Percentiles rank a stretch among this genome's conserved stretches.
Evolutionary conservation across 2,329 filamentous ascomycete species (phyloP).

Genomic region (Coleophoma cylindrospora): DNA sequence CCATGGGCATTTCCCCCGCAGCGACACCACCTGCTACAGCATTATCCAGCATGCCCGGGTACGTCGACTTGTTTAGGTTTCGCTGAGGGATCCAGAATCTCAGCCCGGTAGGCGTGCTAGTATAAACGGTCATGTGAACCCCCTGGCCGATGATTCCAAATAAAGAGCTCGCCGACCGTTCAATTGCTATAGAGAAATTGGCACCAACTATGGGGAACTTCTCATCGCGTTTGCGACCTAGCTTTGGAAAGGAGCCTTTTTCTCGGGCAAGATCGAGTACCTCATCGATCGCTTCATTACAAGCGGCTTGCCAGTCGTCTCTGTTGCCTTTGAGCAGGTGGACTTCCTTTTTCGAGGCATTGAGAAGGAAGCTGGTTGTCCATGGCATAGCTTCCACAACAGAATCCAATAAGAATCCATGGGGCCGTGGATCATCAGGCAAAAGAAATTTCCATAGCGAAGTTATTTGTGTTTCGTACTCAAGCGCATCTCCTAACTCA

Average conservation of each 20-base stretch:
- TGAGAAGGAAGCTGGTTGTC: conserved; percentile 3
- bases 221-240: conserved; percentile 4
- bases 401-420: conserved; percentile 2
- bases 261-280: not conserved
- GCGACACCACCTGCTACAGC: conserved; percentile 79
- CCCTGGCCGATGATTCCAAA: conserved; percentile 74
- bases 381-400: conserved; percentile 6
- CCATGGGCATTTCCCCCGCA: conserved; percentile 72
- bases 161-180: conserved; percentile 65
- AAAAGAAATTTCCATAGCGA: conserved; percentile 14
- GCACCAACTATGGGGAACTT: conserved; percentile 5
- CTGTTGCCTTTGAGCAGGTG: not conserved
- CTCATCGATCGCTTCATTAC: not conserved
- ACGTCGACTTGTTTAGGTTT: conserved; percentile 73
- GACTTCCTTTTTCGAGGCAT: not conserved
- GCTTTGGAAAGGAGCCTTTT: not conserved
- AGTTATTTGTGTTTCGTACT: conserved; percentile 9
- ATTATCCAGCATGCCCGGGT: conserved; percentile 83
- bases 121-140: conserved; percentile 73
- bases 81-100: conserved; percentile 79
- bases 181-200: conserved; percentile 50
- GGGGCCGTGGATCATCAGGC: not conserved
- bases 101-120: conserved; percentile 48
- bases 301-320: not conserved
- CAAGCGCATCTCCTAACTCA: not conserved